A percentile compares a stretch with the other conserved stretches of the same genome.
These are phyloP conservation scores for Fusarium sp. DNA, from an alignment of 2,329 filamentous ascomycete genomes.

Conservation along the genomic window DNA sequence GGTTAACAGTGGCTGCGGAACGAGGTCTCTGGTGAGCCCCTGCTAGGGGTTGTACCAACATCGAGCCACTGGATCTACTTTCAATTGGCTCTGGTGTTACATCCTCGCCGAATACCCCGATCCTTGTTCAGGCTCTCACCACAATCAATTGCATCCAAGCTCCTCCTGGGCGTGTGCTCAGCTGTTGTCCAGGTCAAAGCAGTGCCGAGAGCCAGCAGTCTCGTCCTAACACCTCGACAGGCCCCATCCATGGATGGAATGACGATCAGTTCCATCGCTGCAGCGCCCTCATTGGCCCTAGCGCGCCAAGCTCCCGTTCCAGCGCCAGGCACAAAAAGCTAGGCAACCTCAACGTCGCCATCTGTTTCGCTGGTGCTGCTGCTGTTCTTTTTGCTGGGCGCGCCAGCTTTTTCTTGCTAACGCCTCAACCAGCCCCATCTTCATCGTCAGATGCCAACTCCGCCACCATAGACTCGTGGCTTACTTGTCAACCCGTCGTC, in stretches of 20 bases:
- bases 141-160: conserved; percentile 13
- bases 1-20: conserved; percentile 1
- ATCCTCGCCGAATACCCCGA: conserved; percentile 19
- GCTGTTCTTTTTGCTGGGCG: conserved; percentile 6
- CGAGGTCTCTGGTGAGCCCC: conserved; percentile 26
- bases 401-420: conserved; percentile 33
- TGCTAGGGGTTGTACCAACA: conserved; percentile 30
- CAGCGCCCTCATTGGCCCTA: conserved; percentile 42
- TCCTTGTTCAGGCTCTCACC: conserved; percentile 27
- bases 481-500: conserved; percentile 46
- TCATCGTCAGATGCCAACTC: conserved; percentile 49
- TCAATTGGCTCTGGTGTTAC: conserved; percentile 1
- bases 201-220: conserved; percentile 11
- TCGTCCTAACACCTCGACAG: conserved; percentile 22
- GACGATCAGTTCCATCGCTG: conserved; percentile 26
- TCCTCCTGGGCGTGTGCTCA: conserved; percentile 6
- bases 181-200: background rate
- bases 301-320: conserved; percentile 37
- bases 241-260: conserved; percentile 23
- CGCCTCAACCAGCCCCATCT: conserved; percentile 49
- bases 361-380: conserved; percentile 2
- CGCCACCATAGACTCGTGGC: conserved; percentile 50
- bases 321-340: conserved; percentile 44
- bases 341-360: conserved; percentile 20
- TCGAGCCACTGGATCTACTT: conserved; percentile 26